Evolutionary conservation across 768 basidiomycete species (phyloP).

Genomic region (Lyophyllum decastes): DNA sequence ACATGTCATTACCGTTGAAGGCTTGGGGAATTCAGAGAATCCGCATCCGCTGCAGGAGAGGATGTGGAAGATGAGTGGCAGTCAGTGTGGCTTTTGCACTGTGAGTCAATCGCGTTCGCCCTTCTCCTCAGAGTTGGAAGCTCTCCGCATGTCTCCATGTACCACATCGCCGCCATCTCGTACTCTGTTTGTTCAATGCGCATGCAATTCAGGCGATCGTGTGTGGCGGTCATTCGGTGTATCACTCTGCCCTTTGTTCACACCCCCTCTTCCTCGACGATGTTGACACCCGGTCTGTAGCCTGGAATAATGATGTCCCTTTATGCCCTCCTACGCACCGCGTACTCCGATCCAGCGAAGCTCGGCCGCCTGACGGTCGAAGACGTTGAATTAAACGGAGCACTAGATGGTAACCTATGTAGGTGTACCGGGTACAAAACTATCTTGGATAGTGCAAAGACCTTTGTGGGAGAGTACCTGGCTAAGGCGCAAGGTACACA

Average conservation of each 20-base stretch:
- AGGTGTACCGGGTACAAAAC: constrained; percentile 19
- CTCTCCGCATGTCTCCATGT: neutral
- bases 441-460: constrained; percentile 17
- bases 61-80: constrained; percentile 20
- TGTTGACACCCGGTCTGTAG: neutral
- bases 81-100: constrained; percentile 19
- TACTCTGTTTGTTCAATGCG: neutral
- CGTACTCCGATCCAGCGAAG: constrained; percentile 16
- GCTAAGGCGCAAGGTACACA: constrained; percentile 6
- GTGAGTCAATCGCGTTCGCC: neutral
- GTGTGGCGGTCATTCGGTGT: neutral
- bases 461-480: constrained; percentile 18
- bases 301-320: constrained; percentile 19
- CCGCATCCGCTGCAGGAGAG: constrained; percentile 18
- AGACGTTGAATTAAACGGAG: constrained; percentile 16
- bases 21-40: constrained; percentile 15
- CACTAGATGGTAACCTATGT: constrained; percentile 18
- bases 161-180: neutral
- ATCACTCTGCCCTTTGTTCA: neutral
- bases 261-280: neutral
- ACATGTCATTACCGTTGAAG: constrained; percentile 17
- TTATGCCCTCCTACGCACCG: constrained; percentile 17
- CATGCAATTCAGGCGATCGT: neutral
- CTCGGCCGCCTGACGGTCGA: constrained; percentile 14
- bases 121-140: neutral